Percentiles rank a stretch among this genome's conserved stretches.
These are phyloP conservation scores for Solanum chacoense DNA, from an alignment of 305 asterid genomes.

Conservation along the genomic window DNA sequence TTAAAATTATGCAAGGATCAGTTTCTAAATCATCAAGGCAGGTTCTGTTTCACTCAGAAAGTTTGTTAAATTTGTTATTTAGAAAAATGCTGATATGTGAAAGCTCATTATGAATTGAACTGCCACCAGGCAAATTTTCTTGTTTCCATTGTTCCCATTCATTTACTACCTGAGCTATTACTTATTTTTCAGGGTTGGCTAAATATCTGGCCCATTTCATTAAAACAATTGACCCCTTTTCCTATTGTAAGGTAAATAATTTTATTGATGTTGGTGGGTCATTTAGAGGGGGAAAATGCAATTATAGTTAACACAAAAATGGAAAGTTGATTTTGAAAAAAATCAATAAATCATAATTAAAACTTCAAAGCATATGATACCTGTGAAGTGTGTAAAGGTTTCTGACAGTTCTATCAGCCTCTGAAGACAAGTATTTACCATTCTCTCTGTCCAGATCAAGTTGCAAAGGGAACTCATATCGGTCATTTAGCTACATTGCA, in stretches of 20 bases:
- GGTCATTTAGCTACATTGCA: constrained; percentile 65
- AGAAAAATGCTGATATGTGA: neutral
- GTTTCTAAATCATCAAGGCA: neutral
- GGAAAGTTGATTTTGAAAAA: neutral
- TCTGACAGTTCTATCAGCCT: constrained; percentile 84
- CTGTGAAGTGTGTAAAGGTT: constrained; percentile 92
- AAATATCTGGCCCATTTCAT: neutral
- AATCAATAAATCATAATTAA: neutral
- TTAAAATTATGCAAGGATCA: neutral
- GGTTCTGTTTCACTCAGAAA: neutral
- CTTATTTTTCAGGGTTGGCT: neutral
- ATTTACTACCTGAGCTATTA: neutral
- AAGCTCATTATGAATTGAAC: neutral
- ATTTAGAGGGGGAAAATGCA: neutral
- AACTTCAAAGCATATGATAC: constrained; percentile 19
- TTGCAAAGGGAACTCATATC: constrained; percentile 92
- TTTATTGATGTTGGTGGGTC: neutral
- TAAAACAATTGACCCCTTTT: neutral
- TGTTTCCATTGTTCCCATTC: neutral
- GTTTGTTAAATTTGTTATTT: neutral
- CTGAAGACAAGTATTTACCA: constrained; percentile 92
- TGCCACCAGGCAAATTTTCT: neutral
- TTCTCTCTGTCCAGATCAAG: constrained; percentile 91
- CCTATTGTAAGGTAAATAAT: neutral
- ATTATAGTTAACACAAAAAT: neutral